Evolutionary conservation across 345 rosid genomes (phyloP).

Genomic region (Cardiospermum halicacabum): DNA sequence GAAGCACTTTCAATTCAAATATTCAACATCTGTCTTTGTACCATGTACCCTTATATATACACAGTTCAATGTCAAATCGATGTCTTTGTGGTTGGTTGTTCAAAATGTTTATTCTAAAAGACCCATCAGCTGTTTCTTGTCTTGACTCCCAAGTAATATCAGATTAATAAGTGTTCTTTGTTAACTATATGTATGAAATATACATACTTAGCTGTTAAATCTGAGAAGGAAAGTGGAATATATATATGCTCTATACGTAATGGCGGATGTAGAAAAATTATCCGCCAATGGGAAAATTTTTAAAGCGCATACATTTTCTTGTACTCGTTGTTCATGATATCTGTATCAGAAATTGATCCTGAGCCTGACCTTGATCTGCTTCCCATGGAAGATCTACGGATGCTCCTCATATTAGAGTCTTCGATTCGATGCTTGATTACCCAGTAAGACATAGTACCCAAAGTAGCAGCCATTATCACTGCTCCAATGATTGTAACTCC

Average conservation of each 20-base stretch:
- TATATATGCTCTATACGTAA: no score
- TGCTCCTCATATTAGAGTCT: slow-evolving; percentile 59
- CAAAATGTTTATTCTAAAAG: not conserved
- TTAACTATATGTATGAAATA: slow-evolving; percentile 4
- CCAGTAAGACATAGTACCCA: slow-evolving; percentile 96
- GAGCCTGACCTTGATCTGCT: slow-evolving; percentile 65
- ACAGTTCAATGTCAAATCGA: not conserved
- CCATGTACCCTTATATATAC: not conserved
- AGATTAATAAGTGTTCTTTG: not conserved
- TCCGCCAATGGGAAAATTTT: not conserved
- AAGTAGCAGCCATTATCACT: slow-evolving; percentile 72
- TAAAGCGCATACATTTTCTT: slow-evolving; percentile 83
- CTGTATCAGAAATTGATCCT: slow-evolving; percentile 59
- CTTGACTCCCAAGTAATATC: not conserved
- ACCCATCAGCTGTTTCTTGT: not conserved
- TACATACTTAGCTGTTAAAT: slow-evolving; percentile 12
- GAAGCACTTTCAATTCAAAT: not conserved
- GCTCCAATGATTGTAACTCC: slow-evolving; percentile 79
- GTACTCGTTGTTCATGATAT: slow-evolving; percentile 50
- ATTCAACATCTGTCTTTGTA: not conserved
- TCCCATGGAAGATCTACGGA: slow-evolving; percentile 50
- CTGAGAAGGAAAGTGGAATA: not conserved
- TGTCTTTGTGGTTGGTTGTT: not conserved
- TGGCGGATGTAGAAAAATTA: not conserved
- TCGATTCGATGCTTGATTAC: slow-evolving; percentile 80